Conservation (phyloP, 306 rosid species). For the Acacia melanoxylon region DNA sequence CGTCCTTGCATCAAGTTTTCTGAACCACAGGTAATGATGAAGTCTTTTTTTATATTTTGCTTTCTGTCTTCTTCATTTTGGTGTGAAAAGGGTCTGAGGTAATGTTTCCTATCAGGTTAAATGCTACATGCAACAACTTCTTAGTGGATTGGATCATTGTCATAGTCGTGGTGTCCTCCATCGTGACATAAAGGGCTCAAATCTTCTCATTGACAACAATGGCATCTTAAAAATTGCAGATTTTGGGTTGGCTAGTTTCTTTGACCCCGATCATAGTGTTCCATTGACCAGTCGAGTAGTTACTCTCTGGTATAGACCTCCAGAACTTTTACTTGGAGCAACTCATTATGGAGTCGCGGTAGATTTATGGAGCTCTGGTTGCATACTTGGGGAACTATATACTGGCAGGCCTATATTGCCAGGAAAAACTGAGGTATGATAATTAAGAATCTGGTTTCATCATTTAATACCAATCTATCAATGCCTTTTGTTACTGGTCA, state of each 20-base stretch:
- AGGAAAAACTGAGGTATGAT: slow-evolving; percentile 92
- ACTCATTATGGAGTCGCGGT: slow-evolving; percentile 92
- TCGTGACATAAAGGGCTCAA: slow-evolving; percentile 98
- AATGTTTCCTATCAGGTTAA: slow-evolving; percentile 53
- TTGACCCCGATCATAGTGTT: slow-evolving; percentile 62
- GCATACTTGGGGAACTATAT: slow-evolving; percentile 93
- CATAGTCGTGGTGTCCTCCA: slow-evolving; percentile 89
- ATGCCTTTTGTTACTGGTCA: slow-evolving; percentile 15
- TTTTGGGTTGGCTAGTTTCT: slow-evolving; percentile 91
- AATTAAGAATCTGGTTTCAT: slow-evolving; percentile 16
- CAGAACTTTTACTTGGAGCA: slow-evolving; percentile 97
- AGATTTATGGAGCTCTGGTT: slow-evolving; percentile 95
- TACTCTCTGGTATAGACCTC: slow-evolving; percentile 98
- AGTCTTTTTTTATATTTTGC: slow-evolving; percentile 19
- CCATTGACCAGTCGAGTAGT: slow-evolving; percentile 93
- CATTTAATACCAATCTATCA: slow-evolving; percentile 6
- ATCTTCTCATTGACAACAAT: slow-evolving; percentile 80
- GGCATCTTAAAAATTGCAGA: slow-evolving; percentile 93
- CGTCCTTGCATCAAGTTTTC: slow-evolving; percentile 75
- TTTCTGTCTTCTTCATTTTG: slow-evolving; percentile 16
- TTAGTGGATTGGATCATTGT: slow-evolving; percentile 87
- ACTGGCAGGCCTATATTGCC: slow-evolving; percentile 93
- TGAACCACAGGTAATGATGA: slow-evolving; percentile 76
- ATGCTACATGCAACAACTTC: slow-evolving; percentile 96
- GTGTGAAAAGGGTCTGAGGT: slow-evolving; percentile 33